Evolutionary conservation across 495 filamentous ascomycete genomes (phyloP), one percentile per base, ranked within the genome.

Genomic region (Aspergillus incahuasiensis): DNA sequence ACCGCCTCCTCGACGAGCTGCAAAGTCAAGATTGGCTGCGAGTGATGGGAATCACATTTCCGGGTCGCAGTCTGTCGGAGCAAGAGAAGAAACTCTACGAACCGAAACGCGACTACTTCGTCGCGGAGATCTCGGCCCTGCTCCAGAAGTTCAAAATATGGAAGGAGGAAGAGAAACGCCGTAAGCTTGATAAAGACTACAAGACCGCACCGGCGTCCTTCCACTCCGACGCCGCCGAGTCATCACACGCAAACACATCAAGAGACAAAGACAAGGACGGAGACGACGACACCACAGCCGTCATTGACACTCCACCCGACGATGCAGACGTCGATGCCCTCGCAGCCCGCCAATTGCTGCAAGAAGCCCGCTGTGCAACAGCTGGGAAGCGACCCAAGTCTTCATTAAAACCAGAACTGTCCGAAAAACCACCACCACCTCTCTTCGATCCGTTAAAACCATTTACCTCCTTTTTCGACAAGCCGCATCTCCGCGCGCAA

Each of bases 1-100:
- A 94, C 50, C 81, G 91, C 7, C 76, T 96, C 35, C 80, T 97
- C 35, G 90, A 94, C 44, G 90, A 90, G 38, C 79, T 99, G 4
- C 85, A 88, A 64, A 85, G 92, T n/a, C 86, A 84, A 35, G 94
- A 97, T 65, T 99, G 94, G 94, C 75, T 97, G 53, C 86, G 89
- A 52, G 79, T 89, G 2, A 92, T 99, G 86, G 94, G 94, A n/a
- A 85, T 97, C 42, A 89, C 82, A 3, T 28, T 28, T 8, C 25
- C 25, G 47, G 88, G 88, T 15, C 32, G 48, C 34, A 49, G 47
- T 11, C 82, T 91, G 20, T 90, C 91, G 8, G 92, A 95, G 59
- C 79, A 79, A 45, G 87, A 88, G 53, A 89, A 86, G 72, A 94
- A 88, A 62, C 82, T 84, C 41, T 96, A 88, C 68, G 91, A 96